Base-by-base conservation (phyloP, 2,329 filamentous ascomycete genomes). In the Delphinella strobiligena region DNA sequence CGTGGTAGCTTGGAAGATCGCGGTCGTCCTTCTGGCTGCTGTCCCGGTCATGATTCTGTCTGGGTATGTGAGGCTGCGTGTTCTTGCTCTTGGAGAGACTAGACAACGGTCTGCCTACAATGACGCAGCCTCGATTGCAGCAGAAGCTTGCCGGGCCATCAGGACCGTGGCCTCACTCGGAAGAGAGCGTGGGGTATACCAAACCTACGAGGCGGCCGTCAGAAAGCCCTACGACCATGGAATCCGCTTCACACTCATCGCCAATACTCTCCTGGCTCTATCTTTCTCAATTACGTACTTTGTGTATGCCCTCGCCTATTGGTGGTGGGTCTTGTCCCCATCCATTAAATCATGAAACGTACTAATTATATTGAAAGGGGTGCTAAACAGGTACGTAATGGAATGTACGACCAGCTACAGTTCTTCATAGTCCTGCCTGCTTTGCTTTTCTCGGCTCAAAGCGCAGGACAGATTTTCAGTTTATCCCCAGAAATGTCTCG, bases 111-210 rank as follows among this genome's bases (percentile, higher is more conserved):
- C 69, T 17, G 77, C 80, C 2, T 84, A 80, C 48, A 68, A 72
- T 5, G 68, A 70, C 32, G 76, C 80, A 2, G 72, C 78, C 12
- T 68, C 71, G 4, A 70, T 83, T 37, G 78, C 78, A 1, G 74
- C 77, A 4, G 80, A 85, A 48, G 78, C 78, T 1, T 75, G 80
- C 36, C 70, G 73, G 38, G 74, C 72, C 1, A 78, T 80, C 56
- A 74, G 77, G 48, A 82, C 80, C 19, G 69, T 68, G 11, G 60
- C 63, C 3, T 56, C 62, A 1, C 59, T 67, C 9, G 61, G 62
- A 5, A 51, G 63, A 5, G 63, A 67, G 43, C 47, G 54, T 5
- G 53, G 61, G 31, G 55, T 66, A 12, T 48, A 64, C 14, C 45
- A 53, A 11, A 43, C 54, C 9, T 67, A 67, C 39, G 52, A 51